Evolutionary conservation across 2,329 filamentous ascomycete species (phyloP), one percentile per base, ranked within the genome.

Genomic region (Neonectria hederae): DNA sequence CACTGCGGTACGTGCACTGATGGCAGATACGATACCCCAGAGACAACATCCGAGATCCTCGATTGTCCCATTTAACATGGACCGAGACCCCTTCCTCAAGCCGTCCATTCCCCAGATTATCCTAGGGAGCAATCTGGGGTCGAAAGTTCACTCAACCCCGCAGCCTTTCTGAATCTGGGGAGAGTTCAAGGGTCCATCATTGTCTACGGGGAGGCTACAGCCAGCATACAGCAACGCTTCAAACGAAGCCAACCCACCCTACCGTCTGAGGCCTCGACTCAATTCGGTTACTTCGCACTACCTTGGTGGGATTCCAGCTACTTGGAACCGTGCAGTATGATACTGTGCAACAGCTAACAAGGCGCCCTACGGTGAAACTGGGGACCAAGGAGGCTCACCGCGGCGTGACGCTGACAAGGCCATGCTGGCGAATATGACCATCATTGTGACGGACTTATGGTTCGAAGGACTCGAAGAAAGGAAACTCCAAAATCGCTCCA

Each of bases 301-400:
- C 49, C 30, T 58, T 54, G 43, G n/a, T 45, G 46, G 40, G 38
- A 60, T 64, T 62, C 66, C 59, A 57, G 54, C 56, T 65, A 56
- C 62, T 30, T 62, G 49, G 59, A 56, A 45, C 53, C 55, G 59
- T 68, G 26, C 54, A 65, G 48, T 65, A 19, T 54, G 48, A 52
- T 40, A 68, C 59, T 57, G 46, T 58, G 53, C 45, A 38, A 22
- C 58, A 30, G 53, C 60, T 11, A 21, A 68, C 59, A 60, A 42
- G n/a, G 38, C 38, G 38, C 38, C 57, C 53, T 59, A 48, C 42
- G 32, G 40, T n/a, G 22, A 3, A 32, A 13, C 30, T 32, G 11
- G 10, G 45, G 60, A 46, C 45, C 43, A 53, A 63, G 53, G 63
- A 40, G 58, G 45, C 60, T 71, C 69, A 70, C 67, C 69, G 56